Base-by-base conservation (phyloP, 257 asterid species). In the Leonotis leonurus region DNA sequence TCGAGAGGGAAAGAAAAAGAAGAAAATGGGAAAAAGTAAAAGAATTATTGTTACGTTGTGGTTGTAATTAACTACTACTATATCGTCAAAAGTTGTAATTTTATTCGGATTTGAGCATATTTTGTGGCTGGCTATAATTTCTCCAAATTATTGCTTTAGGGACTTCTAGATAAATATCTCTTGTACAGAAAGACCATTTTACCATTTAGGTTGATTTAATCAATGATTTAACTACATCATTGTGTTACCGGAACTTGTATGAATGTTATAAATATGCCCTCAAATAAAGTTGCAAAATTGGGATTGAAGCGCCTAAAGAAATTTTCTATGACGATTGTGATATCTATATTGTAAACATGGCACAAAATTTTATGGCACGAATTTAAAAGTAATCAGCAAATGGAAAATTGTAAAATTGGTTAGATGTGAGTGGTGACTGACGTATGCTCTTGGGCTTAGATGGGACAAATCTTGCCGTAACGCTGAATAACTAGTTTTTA, bases 1-100 rank as follows among this genome's bases (percentile, higher is more conserved):
- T n/a, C 29, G 9, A 39, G 40, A n/a, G n/a, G n/a, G n/a, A n/a
- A n/a, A n/a, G n/a, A n/a, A n/a, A n/a, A n/a, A n/a, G n/a, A n/a
- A n/a, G n/a, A n/a, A n/a, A n/a, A n/a, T 50, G 62, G 40, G 59
- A 13, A 20, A 60, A 50, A 12, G 62, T 60, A 27, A 58, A 36
- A 57, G 17, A 24, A 37, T 16, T 6, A 37, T 5, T 11, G 26
- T 60, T 12, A 35, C 18, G 11, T 24, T 46, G 49, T 17, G 39
- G 67, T 37, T 49, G 61, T 37, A 18, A 68, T 58, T 26, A 59
- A 45, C 25, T 17, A 26, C n/a, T n/a, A n/a, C n/a, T 36, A 25
- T 32, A 21, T 21, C 14, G 1, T 26, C 52, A 11, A 68, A 46
- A 0, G 16, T 2, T 45, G 50, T 44, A 33, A 12, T 40, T 48